phyloP scores from a whole-genome alignment of 192 early-diverging fungal species.

The Mortierella claussenii region DNA sequence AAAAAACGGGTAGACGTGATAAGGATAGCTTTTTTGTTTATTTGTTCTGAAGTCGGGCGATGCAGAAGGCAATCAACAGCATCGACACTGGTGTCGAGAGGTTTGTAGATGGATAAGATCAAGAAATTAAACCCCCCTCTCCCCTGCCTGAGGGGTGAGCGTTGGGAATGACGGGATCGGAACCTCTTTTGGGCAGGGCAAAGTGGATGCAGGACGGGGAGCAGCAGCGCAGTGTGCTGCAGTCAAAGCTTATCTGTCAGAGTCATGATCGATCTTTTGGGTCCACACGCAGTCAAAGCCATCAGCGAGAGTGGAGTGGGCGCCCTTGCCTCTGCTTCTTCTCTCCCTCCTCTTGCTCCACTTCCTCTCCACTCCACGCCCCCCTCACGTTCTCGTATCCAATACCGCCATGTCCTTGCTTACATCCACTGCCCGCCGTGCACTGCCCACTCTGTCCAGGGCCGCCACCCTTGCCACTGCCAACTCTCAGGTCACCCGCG shows the following conservation, averaged over 20 bases:
- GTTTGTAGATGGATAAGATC: not conserved
- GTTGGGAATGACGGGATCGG: slow-evolving; percentile 1
- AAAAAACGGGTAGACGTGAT: too few relatives aligned
- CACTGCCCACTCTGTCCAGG: slow-evolving; percentile 34
- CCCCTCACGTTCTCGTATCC: too few relatives aligned
- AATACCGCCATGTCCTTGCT: slow-evolving; percentile 38
- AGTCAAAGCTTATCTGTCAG: too few relatives aligned
- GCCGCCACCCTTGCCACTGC: slow-evolving; percentile 30
- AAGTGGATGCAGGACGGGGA: too few relatives aligned
- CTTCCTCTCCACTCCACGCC: too few relatives aligned
- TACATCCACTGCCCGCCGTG: slow-evolving; percentile 36
- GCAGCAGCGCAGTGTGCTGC: too few relatives aligned
- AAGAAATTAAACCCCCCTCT: too few relatives aligned
- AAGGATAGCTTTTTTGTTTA: too few relatives aligned
- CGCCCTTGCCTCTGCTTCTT: not conserved
- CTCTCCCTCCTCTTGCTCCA: not conserved
- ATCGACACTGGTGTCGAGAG: not conserved
- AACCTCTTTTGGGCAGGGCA: slow-evolving; percentile 11
- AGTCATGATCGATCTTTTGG: not conserved
- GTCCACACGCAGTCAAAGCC: not conserved
- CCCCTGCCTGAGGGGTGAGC: too few relatives aligned
- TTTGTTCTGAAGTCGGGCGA: too few relatives aligned
- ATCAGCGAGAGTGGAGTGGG: too few relatives aligned
- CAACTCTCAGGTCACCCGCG: slow-evolving; percentile 34
- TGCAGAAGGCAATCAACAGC: not conserved